A percentile compares a stretch with the other conserved stretches of the same genome.
Evolutionary conservation across 2,329 filamentous ascomycete species (phyloP).

Genomic region (Didymella glomerata): DNA sequence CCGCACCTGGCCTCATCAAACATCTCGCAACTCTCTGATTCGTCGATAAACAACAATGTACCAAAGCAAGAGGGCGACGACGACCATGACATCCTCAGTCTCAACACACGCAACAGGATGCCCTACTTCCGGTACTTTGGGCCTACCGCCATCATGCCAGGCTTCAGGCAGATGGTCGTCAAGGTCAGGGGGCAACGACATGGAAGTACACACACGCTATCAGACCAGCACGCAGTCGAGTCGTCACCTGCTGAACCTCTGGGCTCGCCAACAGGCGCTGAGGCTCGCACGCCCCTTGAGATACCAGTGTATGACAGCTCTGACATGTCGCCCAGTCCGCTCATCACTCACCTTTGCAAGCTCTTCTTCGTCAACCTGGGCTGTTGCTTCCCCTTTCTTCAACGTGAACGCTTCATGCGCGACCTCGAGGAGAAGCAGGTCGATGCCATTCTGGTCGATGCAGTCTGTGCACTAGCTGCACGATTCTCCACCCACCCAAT

Average conservation of each 20-base stretch:
- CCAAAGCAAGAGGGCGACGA: slow-evolving; percentile 34
- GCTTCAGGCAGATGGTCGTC: slow-evolving; percentile 92
- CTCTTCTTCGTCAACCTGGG: slow-evolving; percentile 84
- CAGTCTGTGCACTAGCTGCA: slow-evolving; percentile 82
- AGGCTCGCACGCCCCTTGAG: slow-evolving; percentile 55
- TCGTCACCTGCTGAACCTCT: slow-evolving; percentile 48
- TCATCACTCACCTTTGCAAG: slow-evolving; percentile 80
- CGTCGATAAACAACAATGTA: slow-evolving; percentile 24
- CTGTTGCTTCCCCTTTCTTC: slow-evolving; percentile 86
- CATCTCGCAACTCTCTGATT: slow-evolving; percentile 36
- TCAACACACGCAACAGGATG: slow-evolving; percentile 70
- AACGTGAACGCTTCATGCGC: slow-evolving; percentile 74
- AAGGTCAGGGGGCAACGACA: slow-evolving; percentile 73
- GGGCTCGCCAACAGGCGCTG: slow-evolving; percentile 41
- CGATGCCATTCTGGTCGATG: slow-evolving; percentile 85
- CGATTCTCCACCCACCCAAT: slow-evolving; percentile 74
- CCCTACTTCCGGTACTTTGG: slow-evolving; percentile 93
- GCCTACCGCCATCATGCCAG: slow-evolving; percentile 87
- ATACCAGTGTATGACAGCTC: slow-evolving; percentile 81
- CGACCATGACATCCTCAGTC: slow-evolving; percentile 40
- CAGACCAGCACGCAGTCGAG: slow-evolving; percentile 51
- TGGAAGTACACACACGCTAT: slow-evolving; percentile 66
- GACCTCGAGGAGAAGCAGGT: slow-evolving; percentile 81
- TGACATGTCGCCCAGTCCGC: slow-evolving; percentile 71
- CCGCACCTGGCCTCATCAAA: slow-evolving; percentile 31